These are phyloP conservation scores for Bretziella fagacearum DNA, from an alignment of 2,329 filamentous ascomycete species.

Conservation along the genomic window DNA sequence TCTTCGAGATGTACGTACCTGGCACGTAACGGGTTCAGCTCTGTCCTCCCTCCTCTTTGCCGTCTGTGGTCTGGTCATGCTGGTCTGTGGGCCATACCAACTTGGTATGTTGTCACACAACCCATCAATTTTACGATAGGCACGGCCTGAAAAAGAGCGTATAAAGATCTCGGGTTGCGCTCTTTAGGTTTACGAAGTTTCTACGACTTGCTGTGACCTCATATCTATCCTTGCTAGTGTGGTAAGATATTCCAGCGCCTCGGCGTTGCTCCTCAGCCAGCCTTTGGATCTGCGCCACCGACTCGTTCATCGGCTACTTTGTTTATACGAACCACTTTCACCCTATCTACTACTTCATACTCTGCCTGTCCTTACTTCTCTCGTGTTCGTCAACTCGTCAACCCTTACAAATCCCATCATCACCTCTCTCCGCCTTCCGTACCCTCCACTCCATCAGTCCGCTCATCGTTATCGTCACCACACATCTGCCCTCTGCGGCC, in stretches of 20 bases:
- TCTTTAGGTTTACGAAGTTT: neutral
- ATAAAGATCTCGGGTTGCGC: neutral
- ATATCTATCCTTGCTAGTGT: too few species aligned
- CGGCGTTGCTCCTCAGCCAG: neutral
- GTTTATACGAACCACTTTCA: too few species aligned
- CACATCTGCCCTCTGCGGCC: neutral
- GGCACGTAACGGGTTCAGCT: neutral
- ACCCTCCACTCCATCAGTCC: neutral
- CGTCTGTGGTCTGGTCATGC: neutral
- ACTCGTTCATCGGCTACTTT: too few species aligned
- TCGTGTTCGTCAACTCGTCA: neutral
- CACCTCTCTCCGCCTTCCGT: neutral
- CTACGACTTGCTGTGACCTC: neutral
- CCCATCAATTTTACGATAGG: neutral
- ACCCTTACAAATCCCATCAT: neutral
- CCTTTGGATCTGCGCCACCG: too few species aligned
- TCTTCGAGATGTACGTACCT: neutral
- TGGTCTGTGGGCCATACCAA: neutral
- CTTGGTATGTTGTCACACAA: neutral
- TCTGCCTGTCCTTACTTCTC: too few species aligned
- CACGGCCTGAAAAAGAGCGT: neutral
- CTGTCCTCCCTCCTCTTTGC: neutral
- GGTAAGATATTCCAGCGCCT: too few species aligned
- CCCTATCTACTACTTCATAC: too few species aligned
- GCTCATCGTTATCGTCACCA: neutral